phyloP scores from a whole-genome alignment of 2,329 filamentous ascomycete genomes.

The Dactylonectria estremocensis region DNA sequence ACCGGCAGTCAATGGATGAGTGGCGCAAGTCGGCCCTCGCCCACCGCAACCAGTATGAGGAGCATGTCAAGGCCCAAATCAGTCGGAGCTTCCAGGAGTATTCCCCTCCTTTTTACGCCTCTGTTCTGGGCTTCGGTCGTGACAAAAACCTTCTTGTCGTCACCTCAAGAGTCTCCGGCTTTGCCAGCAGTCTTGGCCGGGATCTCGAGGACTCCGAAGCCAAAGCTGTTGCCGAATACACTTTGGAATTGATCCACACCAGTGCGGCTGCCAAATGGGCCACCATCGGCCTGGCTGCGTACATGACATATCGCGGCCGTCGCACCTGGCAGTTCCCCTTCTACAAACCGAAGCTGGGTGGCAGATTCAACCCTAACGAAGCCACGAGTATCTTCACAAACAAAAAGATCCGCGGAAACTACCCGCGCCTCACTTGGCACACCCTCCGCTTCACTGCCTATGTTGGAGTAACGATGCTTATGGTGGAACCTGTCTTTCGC shows the following conservation, averaged over 20 bases:
- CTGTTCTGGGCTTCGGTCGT: slow-evolving; percentile 48
- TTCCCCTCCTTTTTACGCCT: slow-evolving; percentile 52
- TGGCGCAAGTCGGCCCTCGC: slow-evolving; percentile 49
- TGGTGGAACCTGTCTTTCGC: slow-evolving; percentile 47
- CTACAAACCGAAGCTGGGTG: slow-evolving; percentile 46
- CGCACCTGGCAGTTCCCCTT: slow-evolving; percentile 49
- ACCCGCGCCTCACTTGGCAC: slow-evolving; percentile 46
- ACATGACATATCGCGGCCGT: slow-evolving; percentile 49
- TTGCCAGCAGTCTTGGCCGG: slow-evolving; percentile 50
- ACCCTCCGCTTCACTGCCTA: slow-evolving; percentile 47
- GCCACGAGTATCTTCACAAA: slow-evolving; percentile 47
- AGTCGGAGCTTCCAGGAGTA: slow-evolving; percentile 52
- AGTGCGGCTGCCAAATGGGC: slow-evolving; percentile 51
- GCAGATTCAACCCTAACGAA: slow-evolving; percentile 48
- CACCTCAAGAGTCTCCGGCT: slow-evolving; percentile 46
- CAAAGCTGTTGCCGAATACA: slow-evolving; percentile 54
- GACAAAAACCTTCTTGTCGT: slow-evolving; percentile 49
- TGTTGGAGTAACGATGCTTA: slow-evolving; percentile 44
- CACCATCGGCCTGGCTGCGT: slow-evolving; percentile 43
- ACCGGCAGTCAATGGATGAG: slow-evolving; percentile 50
- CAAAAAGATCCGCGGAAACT: slow-evolving; percentile 45
- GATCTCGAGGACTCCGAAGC: slow-evolving; percentile 56
- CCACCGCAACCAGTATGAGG: slow-evolving; percentile 50
- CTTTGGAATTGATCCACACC: slow-evolving; percentile 50
- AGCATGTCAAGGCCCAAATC: slow-evolving; percentile 52